These are phyloP conservation scores for Pseudomicrostroma phylloplanum DNA, from an alignment of 1,284 basidiomycete species.

Conservation along the genomic window DNA sequence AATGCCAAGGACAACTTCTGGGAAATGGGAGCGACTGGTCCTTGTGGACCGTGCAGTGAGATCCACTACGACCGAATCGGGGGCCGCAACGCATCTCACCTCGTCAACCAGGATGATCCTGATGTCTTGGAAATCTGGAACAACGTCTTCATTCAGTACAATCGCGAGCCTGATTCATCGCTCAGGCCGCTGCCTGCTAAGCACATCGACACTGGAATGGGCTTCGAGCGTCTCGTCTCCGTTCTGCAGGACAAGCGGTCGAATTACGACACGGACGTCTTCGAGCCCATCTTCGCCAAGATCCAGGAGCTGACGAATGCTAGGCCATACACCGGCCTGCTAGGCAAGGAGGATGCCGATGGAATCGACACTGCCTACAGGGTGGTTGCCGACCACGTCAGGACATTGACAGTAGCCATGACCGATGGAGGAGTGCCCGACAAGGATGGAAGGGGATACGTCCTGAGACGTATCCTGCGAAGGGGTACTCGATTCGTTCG, in stretches of 20 bases:
- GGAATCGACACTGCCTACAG: conserved; percentile 97
- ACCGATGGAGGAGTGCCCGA: conserved; percentile 94
- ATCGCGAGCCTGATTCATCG: conserved; percentile 81
- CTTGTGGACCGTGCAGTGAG: conserved; percentile 95
- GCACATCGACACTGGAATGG: conserved; percentile 98
- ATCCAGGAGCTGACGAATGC: conserved; percentile 86
- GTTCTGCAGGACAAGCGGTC: conserved; percentile 83
- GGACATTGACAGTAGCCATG: conserved; percentile 89
- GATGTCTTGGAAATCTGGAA: conserved; percentile 99
- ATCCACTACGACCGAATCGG: conserved; percentile 96
- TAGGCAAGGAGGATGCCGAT: conserved; percentile 85
- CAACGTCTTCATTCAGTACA: conserved; percentile 98
- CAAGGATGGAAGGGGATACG: conserved; percentile 93
- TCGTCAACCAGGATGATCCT: conserved; percentile 92
- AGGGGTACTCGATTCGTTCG: conserved; percentile 88
- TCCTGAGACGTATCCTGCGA: conserved; percentile 82
- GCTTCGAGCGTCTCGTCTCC: conserved; percentile 94
- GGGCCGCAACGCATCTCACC: conserved; percentile 78
- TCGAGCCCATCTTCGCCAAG: conserved; percentile 77
- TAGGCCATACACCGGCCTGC: conserved; percentile 77
- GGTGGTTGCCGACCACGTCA: conserved; percentile 91
- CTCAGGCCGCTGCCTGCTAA: conserved; percentile 78
- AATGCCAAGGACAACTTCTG: conserved; percentile 98
- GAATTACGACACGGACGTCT: conserved; percentile 97
- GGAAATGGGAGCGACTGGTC: conserved; percentile 98